phyloP scores from a whole-genome alignment of 345 rosid genomes.

The Lumnitzera racemosa region DNA sequence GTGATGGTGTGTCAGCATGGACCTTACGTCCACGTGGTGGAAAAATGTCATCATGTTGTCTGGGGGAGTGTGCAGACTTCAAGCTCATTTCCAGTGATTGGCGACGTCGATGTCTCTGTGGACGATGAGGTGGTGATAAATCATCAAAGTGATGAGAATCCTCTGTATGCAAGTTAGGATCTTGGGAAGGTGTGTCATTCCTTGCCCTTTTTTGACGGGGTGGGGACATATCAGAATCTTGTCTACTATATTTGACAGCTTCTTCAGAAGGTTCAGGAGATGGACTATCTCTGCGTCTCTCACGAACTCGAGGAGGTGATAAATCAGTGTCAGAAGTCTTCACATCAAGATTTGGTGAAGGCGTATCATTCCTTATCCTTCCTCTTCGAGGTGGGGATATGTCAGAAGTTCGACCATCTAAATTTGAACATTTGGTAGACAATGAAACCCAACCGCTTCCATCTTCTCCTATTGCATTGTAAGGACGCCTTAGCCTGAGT shows the following conservation, averaged over 20 bases:
- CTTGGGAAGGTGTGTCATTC: slow-evolving; percentile 7
- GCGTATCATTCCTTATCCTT: slow-evolving; percentile 48
- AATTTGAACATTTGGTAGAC: slow-evolving; percentile 21
- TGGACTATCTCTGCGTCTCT: slow-evolving; percentile 29
- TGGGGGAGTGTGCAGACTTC: slow-evolving; percentile 1
- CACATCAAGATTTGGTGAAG: slow-evolving; percentile 43
- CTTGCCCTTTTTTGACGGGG: slow-evolving; percentile 11
- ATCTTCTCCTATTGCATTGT: slow-evolving; percentile 74
- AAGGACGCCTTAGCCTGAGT: slow-evolving; percentile 48
- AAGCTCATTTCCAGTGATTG: background rate
- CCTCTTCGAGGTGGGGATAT: slow-evolving; percentile 55
- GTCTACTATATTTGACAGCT: slow-evolving; percentile 6
- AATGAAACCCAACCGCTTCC: slow-evolving; percentile 92
- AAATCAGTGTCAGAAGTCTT: slow-evolving; percentile 30
- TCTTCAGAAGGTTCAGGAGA: slow-evolving; percentile 26
- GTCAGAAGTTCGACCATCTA: slow-evolving; percentile 24
- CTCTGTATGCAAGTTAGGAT: background rate
- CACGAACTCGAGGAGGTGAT: slow-evolving; percentile 37
- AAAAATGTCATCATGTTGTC: slow-evolving; percentile 39
- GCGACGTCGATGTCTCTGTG: background rate
- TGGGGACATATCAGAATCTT: slow-evolving; percentile 24
- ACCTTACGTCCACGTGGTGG: slow-evolving; percentile 50
- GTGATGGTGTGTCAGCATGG: slow-evolving; percentile 47
- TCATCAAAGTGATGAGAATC: background rate
- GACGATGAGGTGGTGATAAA: slow-evolving; percentile 4